Evolutionary conservation across 2,329 filamentous ascomycete genomes (phyloP).

Genomic region (Aspergillus novoparasiticus): DNA sequence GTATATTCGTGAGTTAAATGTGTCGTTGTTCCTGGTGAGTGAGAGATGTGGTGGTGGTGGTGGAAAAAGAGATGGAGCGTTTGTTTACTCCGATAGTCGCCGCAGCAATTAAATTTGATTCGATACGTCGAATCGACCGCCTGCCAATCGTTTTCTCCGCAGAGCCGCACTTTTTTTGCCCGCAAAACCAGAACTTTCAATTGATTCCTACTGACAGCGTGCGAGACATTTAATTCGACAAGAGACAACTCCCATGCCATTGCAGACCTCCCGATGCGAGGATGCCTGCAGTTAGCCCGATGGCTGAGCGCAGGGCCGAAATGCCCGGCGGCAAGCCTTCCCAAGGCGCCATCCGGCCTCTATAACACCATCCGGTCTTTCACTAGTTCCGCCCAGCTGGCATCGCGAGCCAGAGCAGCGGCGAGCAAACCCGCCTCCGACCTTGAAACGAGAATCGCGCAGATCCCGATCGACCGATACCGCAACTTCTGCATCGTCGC

Average conservation of each 20-base stretch:
- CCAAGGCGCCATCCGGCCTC: constrained; percentile 30
- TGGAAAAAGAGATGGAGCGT: constrained; percentile 17
- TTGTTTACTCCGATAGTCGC: constrained; percentile 44
- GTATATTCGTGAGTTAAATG: background rate
- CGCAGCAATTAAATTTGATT: constrained; percentile 36
- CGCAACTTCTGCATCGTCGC: constrained; percentile 99
- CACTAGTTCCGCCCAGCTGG: constrained; percentile 28
- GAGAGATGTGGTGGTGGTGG: background rate
- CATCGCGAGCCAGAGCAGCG: constrained; percentile 23
- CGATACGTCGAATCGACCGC: background rate
- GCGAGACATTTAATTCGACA: constrained; percentile 4
- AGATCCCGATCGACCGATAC: constrained; percentile 56
- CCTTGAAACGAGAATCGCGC: constrained; percentile 59
- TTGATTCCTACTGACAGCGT: background rate
- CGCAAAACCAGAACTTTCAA: constrained; percentile 10
- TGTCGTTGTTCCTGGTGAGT: background rate
- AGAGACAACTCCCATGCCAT: constrained; percentile 31
- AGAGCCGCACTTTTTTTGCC: constrained; percentile 24
- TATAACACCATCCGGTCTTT: constrained; percentile 33
- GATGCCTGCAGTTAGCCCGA: constrained; percentile 50
- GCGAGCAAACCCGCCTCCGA: constrained; percentile 42
- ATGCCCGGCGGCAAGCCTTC: constrained; percentile 33
- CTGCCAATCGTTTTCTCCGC: constrained; percentile 32
- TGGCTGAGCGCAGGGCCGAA: constrained; percentile 47
- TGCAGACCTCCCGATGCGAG: constrained; percentile 47